Evolutionary conservation across 1,284 basidiomycete genomes (phyloP).

Genomic region (Taiwanofungus camphoratus): DNA sequence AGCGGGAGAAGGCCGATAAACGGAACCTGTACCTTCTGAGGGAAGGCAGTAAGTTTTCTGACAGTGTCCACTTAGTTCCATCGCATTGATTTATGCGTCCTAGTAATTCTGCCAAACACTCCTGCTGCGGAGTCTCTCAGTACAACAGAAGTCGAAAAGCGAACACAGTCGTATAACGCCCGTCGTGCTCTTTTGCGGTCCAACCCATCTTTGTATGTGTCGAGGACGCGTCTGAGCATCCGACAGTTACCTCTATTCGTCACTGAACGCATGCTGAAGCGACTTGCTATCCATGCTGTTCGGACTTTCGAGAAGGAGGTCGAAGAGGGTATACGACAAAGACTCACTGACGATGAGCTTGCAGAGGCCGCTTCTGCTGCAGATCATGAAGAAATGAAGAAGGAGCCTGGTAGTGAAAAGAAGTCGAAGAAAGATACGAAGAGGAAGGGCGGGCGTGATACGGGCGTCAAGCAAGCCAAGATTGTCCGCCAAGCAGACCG

Average conservation of each 20-base stretch:
- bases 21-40: slow-evolving; percentile 93
- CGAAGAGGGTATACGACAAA: slow-evolving; percentile 52
- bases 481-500: slow-evolving; percentile 85
- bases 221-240: slow-evolving; percentile 88
- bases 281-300: slow-evolving; percentile 79
- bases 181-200: slow-evolving; percentile 76
- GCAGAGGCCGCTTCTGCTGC: slow-evolving; percentile 29
- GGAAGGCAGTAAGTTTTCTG: slow-evolving; percentile 74
- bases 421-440: slow-evolving; percentile 25
- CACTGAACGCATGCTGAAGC: slow-evolving; percentile 85
- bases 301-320: slow-evolving; percentile 81
- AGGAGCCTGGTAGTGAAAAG: slow-evolving; percentile 28
- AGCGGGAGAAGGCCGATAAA: slow-evolving; percentile 89
- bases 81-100: not conserved
- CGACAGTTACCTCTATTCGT: slow-evolving; percentile 90
- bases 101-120: slow-evolving; percentile 85
- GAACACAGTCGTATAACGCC: slow-evolving; percentile 78
- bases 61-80: not conserved
- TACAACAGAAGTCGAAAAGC: slow-evolving; percentile 75
- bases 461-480: slow-evolving; percentile 82
- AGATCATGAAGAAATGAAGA: slow-evolving; percentile 23
- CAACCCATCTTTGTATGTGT: slow-evolving; percentile 93
- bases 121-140: slow-evolving; percentile 70
- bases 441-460: slow-evolving; percentile 42
- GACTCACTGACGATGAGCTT: slow-evolving; percentile 73